A percentile compares a stretch with the other conserved stretches of the same genome.
Evolutionary conservation across 768 basidiomycete species (phyloP).

Genomic region (Cyathus striatus): DNA sequence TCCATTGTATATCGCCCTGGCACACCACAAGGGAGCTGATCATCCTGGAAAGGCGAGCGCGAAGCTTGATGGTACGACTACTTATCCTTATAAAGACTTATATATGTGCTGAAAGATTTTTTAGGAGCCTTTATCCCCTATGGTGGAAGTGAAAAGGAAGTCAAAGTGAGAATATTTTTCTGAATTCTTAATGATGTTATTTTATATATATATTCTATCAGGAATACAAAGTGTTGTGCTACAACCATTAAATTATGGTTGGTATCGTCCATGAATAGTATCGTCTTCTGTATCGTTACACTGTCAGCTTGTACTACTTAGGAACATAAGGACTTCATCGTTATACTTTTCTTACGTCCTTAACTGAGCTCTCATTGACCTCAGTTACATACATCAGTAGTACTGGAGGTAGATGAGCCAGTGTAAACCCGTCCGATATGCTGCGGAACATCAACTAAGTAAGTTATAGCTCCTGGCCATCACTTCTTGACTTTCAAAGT

Average conservation of each 20-base stretch:
- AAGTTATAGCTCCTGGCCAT: no score
- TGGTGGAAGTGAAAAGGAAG: constrained; percentile 42
- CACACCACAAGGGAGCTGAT: constrained; percentile 41
- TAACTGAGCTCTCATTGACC: no score
- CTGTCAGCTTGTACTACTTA: no score
- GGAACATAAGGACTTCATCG: no score
- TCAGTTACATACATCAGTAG: no score
- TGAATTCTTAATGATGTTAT: neutral
- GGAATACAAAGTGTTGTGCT: constrained; percentile 35
- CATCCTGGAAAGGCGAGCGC: constrained; percentile 65
- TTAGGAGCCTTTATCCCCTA: constrained; percentile 56
- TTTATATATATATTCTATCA: constrained; percentile 7
- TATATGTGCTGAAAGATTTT: neutral
- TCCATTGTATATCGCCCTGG: constrained; percentile 56
- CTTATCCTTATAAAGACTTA: neutral
- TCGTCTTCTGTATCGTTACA: no score
- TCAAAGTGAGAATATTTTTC: constrained; percentile 29
- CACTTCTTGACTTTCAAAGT: no score
- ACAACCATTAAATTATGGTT: constrained; percentile 13
- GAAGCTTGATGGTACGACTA: constrained; percentile 40
- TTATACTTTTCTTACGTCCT: no score
- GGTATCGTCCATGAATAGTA: neutral
- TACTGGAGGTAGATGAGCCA: no score
- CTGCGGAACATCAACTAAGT: no score
- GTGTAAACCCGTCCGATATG: no score